These are phyloP conservation scores for Miamiensis avidus DNA, from an alignment of 169 alveolate species.

Conservation along the genomic window DNA sequence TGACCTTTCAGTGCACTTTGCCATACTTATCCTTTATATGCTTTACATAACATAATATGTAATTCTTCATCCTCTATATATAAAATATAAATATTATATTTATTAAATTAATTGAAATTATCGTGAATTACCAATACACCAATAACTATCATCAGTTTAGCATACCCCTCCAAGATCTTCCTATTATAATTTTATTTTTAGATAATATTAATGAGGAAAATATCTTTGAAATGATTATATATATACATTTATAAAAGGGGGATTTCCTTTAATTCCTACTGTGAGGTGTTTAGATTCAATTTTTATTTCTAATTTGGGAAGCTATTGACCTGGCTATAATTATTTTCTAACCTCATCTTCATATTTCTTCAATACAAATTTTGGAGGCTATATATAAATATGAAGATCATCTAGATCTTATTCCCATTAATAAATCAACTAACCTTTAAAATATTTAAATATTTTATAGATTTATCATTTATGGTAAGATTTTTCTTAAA, in stretches of 20 bases:
- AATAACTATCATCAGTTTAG: constrained; percentile 39
- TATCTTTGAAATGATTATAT: constrained; percentile 3
- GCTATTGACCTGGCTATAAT: constrained; percentile 74
- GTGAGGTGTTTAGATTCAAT: constrained; percentile 59
- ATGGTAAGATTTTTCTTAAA: no score
- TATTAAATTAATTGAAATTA: no score
- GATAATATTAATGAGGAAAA: no score
- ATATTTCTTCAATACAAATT: constrained; percentile 64
- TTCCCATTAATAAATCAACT: constrained; percentile 82
- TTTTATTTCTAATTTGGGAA: constrained; percentile 79
- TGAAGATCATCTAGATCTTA: constrained; percentile 77
- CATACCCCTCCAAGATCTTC: constrained; percentile 4
- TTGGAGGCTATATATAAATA: constrained; percentile 76
- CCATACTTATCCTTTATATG: constrained; percentile 67
- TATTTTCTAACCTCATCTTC: constrained; percentile 59
- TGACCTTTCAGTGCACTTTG: constrained; percentile 62
- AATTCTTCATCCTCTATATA: constrained; percentile 67
- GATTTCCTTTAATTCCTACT: constrained; percentile 78
- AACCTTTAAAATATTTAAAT: constrained; percentile 34
- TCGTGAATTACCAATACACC: constrained; percentile 21
- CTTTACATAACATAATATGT: constrained; percentile 53
- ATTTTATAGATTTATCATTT: not conserved
- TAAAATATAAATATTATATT: constrained; percentile 10
- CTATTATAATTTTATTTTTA: no score
- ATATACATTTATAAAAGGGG: constrained; percentile 76